phyloP scores from a whole-genome alignment of 169 alveolate species.

The Cryptosporidium andersoni region DNA sequence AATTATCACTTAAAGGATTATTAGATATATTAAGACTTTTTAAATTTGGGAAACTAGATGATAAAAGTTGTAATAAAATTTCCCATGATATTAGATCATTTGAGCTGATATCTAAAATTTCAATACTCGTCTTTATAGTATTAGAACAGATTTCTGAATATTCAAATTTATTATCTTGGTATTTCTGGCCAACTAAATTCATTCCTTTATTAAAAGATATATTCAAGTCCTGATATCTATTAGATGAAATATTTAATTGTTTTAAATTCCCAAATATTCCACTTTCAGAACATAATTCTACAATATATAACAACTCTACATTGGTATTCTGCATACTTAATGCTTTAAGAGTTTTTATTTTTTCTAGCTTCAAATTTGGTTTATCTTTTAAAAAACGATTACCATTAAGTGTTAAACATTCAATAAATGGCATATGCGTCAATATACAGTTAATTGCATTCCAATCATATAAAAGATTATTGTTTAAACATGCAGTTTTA shows the following conservation, averaged over 20 bases:
- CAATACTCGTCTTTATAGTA: not conserved
- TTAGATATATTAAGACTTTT: slow-evolving; percentile 27
- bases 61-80: not conserved
- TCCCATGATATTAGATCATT: slow-evolving; percentile 29
- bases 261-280: slow-evolving; percentile 30
- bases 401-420: slow-evolving; percentile 35
- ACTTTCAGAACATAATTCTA: slow-evolving; percentile 2
- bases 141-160: not conserved
- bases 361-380: not conserved
- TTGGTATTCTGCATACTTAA: slow-evolving; percentile 36
- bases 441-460: slow-evolving; percentile 24
- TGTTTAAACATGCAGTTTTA: slow-evolving; percentile 1
- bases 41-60: not conserved
- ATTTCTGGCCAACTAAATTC: no score
- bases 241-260: slow-evolving; percentile 41
- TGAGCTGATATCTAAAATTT: slow-evolving; percentile 33
- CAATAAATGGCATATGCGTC: slow-evolving; percentile 38
- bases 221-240: not conserved
- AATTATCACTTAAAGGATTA: slow-evolving; percentile 1
- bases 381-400: slow-evolving; percentile 1
- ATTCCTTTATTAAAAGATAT: no score
- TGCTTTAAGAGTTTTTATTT: slow-evolving; percentile 9
- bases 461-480: slow-evolving; percentile 40
- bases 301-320: slow-evolving; percentile 12
- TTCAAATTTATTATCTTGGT: not conserved